A percentile compares a stretch with the other conserved stretches of the same genome.
Evolutionary conservation across 2,329 filamentous ascomycete species (phyloP).

Genomic region (Arthrobotrys megalospora): DNA sequence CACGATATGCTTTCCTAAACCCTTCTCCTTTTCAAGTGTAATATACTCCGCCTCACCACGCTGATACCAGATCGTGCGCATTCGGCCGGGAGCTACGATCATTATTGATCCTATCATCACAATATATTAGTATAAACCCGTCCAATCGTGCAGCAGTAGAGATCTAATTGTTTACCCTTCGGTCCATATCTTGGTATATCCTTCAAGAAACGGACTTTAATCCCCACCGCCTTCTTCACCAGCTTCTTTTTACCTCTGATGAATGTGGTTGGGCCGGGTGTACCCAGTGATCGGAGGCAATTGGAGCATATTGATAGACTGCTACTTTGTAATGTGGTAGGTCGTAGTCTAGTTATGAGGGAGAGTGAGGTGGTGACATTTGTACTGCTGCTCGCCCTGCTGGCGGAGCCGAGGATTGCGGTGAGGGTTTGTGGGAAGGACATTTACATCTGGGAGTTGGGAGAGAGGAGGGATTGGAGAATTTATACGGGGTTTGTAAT

Average conservation of each 20-base stretch:
- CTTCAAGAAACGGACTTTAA: constrained; percentile 72
- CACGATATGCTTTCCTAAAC: constrained; percentile 45
- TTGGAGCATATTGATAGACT: constrained; percentile 62
- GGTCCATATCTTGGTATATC: constrained; percentile 72
- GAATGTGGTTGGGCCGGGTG: constrained; percentile 64
- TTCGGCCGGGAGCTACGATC: constrained; percentile 71
- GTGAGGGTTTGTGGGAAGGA: constrained; percentile 36
- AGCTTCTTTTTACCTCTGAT: constrained; percentile 69
- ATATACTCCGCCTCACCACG: constrained; percentile 49
- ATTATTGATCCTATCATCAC: constrained; percentile 70
- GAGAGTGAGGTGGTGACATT: constrained; percentile 28
- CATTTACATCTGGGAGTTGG: constrained; percentile 50
- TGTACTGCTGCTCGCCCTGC: background rate
- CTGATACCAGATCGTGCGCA: constrained; percentile 69
- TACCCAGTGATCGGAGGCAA: constrained; percentile 60
- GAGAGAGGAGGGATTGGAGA: background rate
- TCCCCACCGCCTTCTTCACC: constrained; percentile 68
- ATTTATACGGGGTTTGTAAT: background rate
- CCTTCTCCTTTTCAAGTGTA: constrained; percentile 39
- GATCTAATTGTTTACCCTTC: constrained; percentile 66
- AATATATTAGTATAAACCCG: background rate
- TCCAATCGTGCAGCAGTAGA: constrained; percentile 56
- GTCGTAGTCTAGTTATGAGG: constrained; percentile 5
- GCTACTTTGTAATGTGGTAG: constrained; percentile 18
- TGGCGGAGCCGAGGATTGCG: constrained; percentile 63